phyloP scores from a whole-genome alignment of 2,329 filamentous ascomycete species.

The Lizonia empirigonia region DNA sequence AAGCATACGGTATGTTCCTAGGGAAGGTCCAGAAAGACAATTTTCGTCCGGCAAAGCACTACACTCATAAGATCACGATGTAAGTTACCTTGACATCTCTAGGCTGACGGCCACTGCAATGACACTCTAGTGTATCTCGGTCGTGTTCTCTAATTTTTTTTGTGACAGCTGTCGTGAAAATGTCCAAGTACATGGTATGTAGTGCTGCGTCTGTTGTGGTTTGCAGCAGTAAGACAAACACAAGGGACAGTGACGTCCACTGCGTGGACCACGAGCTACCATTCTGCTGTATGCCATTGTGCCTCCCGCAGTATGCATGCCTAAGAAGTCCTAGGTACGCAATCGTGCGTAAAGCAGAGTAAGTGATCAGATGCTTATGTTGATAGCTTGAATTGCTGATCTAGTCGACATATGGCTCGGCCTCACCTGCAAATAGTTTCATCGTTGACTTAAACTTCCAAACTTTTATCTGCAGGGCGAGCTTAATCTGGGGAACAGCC shows the following conservation, averaged over 20 bases:
- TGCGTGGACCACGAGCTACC: neutral
- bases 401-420: neutral
- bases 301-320: neutral
- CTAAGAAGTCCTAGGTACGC: neutral
- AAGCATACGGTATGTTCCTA: too few relatives aligned
- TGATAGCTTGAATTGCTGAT: neutral
- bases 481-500: slow-evolving; percentile 1
- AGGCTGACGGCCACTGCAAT: neutral
- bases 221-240: neutral
- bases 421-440: neutral
- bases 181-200: neutral
- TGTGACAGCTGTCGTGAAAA: neutral
- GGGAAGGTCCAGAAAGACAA: too few relatives aligned
- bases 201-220: neutral
- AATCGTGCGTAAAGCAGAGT: neutral
- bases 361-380: too few relatives aligned
- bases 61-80: neutral
- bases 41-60: neutral
- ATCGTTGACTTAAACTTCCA: slow-evolving; percentile 10
- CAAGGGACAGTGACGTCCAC: slow-evolving; percentile 2
- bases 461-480: slow-evolving; percentile 10
- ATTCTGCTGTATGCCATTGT: neutral
- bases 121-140: neutral
- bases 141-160: neutral
- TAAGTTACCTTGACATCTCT: neutral